Base-by-base conservation (phyloP, 2,329 filamentous ascomycete genomes). In the Hymenoscyphus linearis region DNA sequence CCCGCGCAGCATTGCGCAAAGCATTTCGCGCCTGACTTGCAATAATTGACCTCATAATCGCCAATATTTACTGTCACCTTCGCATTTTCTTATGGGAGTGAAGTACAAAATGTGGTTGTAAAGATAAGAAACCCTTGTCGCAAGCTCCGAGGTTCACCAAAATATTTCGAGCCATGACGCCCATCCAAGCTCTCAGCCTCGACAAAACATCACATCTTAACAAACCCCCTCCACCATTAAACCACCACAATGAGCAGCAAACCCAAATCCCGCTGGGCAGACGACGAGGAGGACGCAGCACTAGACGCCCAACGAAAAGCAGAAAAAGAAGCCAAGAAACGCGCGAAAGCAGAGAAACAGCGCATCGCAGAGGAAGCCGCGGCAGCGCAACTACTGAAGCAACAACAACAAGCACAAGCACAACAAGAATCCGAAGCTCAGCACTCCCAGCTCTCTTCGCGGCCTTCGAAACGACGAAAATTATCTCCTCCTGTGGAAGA, bases 251-350 rank as follows among this genome's bases (percentile, higher is more conserved):
- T 71, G 69, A 64, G 57, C n/a, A 65, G 57, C 55, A 69, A 68
- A 60, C 58, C 52, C 52, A 74, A 72, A 63, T 97, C 93, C 57
- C 86, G 93, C 75, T 99, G 95, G 95, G 91, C 90, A 66, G 85
- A 92, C 71, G 86, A 89, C 53, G 90, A 90, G 68, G 90, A 92
- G 68, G 92, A 97, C 73, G 85, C 85, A 25, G 89, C 85, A 52
- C 81, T 88, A 50, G 87, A 90, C 62, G 86, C 86, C 22, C 85
- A 86, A 71, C 81, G 86, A 60, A 93, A 89, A 75, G 83, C 81
- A 64, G 90, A 95, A 73, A 97, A 93, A 76, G 91, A 96, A 76
- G 89, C 92, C 70, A 96, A 95, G 81, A 91, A 89, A 76, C 87
- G 89, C 56, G 78, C 85, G 57, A 97, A 95, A 75, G 88, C 86